Percentiles rank a stretch among this genome's conserved stretches.
Evolutionary conservation across 2,329 filamentous ascomycete species (phyloP).

Genomic region (Talaromyces sp.): DNA sequence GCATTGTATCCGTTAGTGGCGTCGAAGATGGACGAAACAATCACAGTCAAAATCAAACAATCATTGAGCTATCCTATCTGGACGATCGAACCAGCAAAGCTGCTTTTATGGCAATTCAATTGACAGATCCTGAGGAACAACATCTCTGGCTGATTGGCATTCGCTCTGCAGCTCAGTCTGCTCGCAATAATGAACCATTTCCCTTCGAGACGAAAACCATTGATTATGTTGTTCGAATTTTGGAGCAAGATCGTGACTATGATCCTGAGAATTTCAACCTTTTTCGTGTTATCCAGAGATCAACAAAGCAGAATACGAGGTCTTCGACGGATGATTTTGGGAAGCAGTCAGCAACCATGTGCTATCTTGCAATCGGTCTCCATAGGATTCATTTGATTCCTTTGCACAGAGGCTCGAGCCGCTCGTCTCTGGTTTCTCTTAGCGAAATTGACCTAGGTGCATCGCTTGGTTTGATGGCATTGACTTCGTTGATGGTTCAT

Average conservation of each 20-base stretch:
- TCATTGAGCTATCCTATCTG: conserved; percentile 65
- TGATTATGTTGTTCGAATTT: conserved; percentile 60
- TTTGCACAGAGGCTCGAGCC: conserved; percentile 57
- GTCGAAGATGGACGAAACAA: conserved; percentile 63
- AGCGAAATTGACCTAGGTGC: conserved; percentile 51
- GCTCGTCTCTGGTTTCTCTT: conserved; percentile 56
- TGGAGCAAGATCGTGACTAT: conserved; percentile 68
- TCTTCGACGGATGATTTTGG: conserved; percentile 66
- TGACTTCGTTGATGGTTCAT: conserved; percentile 60
- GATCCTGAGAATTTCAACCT: conserved; percentile 66
- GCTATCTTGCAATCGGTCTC: conserved; percentile 67
- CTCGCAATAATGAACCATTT: conserved; percentile 52
- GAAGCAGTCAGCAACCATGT: conserved; percentile 63
- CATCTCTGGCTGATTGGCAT: conserved; percentile 65
- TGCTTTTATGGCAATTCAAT: conserved; percentile 63
- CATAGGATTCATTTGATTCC: conserved; percentile 69
- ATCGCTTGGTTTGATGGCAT: conserved; percentile 63
- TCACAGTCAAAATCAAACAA: conserved; percentile 50
- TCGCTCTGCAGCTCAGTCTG: conserved; percentile 58
- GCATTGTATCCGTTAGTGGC: conserved; percentile 66
- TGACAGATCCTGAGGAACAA: conserved; percentile 63
- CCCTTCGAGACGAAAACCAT: conserved; percentile 60
- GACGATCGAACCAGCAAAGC: conserved; percentile 63
- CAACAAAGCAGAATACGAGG: conserved; percentile 54
- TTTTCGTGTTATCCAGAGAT: conserved; percentile 66